Evolutionary conservation across 2,329 filamentous ascomycete species (phyloP).

Genomic region (Paracoccidioides lutzii): DNA sequence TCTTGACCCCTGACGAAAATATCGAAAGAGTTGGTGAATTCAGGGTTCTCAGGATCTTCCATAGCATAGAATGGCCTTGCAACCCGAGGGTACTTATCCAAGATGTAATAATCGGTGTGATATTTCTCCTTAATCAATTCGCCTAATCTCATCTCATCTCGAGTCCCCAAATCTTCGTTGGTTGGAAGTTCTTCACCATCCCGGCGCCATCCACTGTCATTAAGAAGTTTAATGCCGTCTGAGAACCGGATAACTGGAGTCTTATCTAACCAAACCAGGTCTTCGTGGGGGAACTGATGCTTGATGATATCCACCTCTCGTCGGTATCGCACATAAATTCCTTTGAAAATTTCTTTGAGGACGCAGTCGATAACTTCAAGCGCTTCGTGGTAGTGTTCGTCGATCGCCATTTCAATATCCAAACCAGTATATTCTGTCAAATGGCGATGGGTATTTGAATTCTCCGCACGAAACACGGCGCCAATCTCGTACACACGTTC

Average conservation of each 20-base stretch:
- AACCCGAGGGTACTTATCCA: slow-evolving; percentile 80
- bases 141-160: slow-evolving; percentile 76
- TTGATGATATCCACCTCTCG: slow-evolving; percentile 69
- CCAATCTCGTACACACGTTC: slow-evolving; percentile 81
- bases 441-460: slow-evolving; percentile 89
- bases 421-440: slow-evolving; percentile 89
- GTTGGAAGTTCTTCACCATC: slow-evolving; percentile 57
- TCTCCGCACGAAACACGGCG: slow-evolving; percentile 83
- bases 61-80: slow-evolving; percentile 88
- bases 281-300: slow-evolving; percentile 71
- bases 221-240: slow-evolving; percentile 69
- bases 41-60: slow-evolving; percentile 57
- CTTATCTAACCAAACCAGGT: slow-evolving; percentile 74
- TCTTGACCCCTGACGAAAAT: slow-evolving; percentile 91
- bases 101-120: slow-evolving; percentile 79
- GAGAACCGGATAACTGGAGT: slow-evolving; percentile 70
- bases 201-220: slow-evolving; percentile 67
- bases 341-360: slow-evolving; percentile 66
- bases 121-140: slow-evolving; percentile 76
- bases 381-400: slow-evolving; percentile 80
- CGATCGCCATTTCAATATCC: slow-evolving; percentile 85
- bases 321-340: slow-evolving; percentile 54
- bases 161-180: slow-evolving; percentile 69
- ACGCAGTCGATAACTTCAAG: slow-evolving; percentile 64
- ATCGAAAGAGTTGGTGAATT: slow-evolving; percentile 80